Evolutionary conservation across 1,139 yeast genomes (phyloP).

Genomic region (Kodamaea arcana): DNA sequence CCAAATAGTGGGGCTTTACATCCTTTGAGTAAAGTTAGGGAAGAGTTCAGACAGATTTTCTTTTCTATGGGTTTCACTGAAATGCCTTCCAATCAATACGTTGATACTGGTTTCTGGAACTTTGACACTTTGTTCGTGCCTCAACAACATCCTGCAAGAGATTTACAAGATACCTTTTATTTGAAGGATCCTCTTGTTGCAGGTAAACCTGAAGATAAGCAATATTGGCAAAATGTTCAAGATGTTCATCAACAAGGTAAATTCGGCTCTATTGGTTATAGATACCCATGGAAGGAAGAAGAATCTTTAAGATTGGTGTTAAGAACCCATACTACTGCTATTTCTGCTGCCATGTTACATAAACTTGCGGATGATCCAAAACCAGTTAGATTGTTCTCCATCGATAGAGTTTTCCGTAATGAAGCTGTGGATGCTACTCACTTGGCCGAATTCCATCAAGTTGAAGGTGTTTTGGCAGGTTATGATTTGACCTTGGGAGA

Average conservation of each 20-base stretch:
- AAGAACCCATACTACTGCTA: conserved; percentile 97
- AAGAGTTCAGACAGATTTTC: conserved; percentile 96
- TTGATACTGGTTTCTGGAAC: conserved; percentile 98
- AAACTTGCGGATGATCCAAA: conserved; percentile 84
- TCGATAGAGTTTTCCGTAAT: conserved; percentile 97
- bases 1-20: conserved; percentile 92
- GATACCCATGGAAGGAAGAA: conserved; percentile 93
- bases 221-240: conserved; percentile 73
- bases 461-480: conserved; percentile 98
- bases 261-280: conserved; percentile 93
- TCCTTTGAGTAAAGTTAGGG: conserved; percentile 93
- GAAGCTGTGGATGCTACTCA: conserved; percentile 99
- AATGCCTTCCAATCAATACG: conserved; percentile 98
- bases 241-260: conserved; percentile 87
- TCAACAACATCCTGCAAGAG: conserved; percentile 99
- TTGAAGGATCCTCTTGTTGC: conserved; percentile 86
- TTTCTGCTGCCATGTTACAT: conserved; percentile 84
- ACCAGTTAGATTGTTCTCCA: conserved; percentile 89
- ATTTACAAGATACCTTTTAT: conserved; percentile 95
- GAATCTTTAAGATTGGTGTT: conserved; percentile 89
- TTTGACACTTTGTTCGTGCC: conserved; percentile 95
- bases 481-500: conserved; percentile 93
- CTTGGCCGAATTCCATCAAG: conserved; percentile 98
- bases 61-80: conserved; percentile 97
- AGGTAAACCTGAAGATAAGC: conserved; percentile 73